Percentiles rank a stretch among this genome's conserved stretches.
These are phyloP conservation scores for Ustilago shanxiensis DNA, from an alignment of 1,284 basidiomycete genomes.

Conservation along the genomic window DNA sequence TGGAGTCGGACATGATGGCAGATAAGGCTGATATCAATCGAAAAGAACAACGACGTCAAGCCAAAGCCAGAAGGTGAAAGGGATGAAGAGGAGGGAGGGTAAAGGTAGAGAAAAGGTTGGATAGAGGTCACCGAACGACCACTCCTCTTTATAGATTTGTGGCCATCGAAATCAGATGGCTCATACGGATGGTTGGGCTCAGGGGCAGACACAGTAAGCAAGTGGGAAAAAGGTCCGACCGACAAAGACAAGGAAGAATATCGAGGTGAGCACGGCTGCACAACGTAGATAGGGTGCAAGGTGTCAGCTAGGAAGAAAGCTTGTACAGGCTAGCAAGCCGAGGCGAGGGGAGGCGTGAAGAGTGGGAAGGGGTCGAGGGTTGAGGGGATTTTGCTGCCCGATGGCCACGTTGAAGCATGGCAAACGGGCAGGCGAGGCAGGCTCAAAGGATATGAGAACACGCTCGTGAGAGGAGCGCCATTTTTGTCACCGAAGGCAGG, in stretches of 20 bases:
- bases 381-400: conserved; percentile 45
- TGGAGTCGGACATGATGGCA: conserved; percentile 34
- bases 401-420: conserved; percentile 26
- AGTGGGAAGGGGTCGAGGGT: conserved; percentile 13
- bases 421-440: not conserved
- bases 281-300: not conserved
- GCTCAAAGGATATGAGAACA: not conserved
- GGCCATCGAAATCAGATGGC: not conserved
- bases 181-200: not conserved
- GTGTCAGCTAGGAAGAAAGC: not conserved
- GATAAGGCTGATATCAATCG: conserved; percentile 18
- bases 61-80: conserved; percentile 11
- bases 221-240: not conserved
- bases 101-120: too few species aligned
- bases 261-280: not conserved
- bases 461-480: not conserved
- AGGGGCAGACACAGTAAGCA: conserved; percentile 3
- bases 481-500: not conserved
- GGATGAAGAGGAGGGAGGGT: conserved; percentile 2
- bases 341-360: not conserved
- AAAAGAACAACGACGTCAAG: conserved; percentile 23
- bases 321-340: conserved; percentile 3
- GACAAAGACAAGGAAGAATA: not conserved
- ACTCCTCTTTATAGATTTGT: conserved; percentile 16
- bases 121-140: too few species aligned